phyloP scores from a whole-genome alignment of 805 yeast species.

The Lipomyces starkeyi region DNA sequence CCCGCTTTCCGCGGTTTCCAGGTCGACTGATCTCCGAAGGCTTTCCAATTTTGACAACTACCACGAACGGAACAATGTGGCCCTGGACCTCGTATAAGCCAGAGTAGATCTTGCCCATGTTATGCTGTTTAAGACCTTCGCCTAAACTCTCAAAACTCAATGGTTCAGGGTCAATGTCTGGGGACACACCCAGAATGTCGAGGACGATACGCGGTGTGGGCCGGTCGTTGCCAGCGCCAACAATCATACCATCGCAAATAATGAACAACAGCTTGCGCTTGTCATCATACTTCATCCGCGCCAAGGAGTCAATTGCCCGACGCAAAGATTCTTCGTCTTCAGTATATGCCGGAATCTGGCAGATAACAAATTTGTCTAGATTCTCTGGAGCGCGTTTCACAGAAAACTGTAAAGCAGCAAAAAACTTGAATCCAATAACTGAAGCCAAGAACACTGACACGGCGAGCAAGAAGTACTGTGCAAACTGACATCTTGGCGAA shows the following conservation, averaged over 20 bases:
- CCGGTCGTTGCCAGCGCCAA: conserved; percentile 64
- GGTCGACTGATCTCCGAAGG: conserved; percentile 63
- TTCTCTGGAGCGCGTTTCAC: conserved; percentile 48
- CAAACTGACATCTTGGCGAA: conserved; percentile 50
- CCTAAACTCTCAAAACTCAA: conserved; percentile 63
- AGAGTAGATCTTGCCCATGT: conserved; percentile 65
- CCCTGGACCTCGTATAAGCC: conserved; percentile 66
- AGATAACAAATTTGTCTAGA: conserved; percentile 49
- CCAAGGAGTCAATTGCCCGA: conserved; percentile 63
- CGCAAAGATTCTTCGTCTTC: conserved; percentile 63
- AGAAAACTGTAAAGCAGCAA: conserved; percentile 52
- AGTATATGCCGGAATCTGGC: conserved; percentile 64
- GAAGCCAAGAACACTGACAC: conserved; percentile 49
- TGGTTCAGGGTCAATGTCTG: conserved; percentile 59
- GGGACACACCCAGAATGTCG: conserved; percentile 60
- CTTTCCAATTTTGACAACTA: conserved; percentile 65
- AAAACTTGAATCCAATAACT: conserved; percentile 48
- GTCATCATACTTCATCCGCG: conserved; percentile 63
- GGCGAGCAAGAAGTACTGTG: conserved; percentile 51
- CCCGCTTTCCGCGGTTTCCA: conserved; percentile 71
- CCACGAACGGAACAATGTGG: conserved; percentile 60
- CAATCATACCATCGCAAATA: conserved; percentile 66
- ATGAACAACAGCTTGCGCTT: conserved; percentile 63
- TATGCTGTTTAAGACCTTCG: conserved; percentile 66
- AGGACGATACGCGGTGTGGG: conserved; percentile 65